Evolutionary conservation across 73 alveolate species (phyloP), one percentile per base, ranked within the genome.

Genomic region (Paramecium tetraurelia): DNA sequence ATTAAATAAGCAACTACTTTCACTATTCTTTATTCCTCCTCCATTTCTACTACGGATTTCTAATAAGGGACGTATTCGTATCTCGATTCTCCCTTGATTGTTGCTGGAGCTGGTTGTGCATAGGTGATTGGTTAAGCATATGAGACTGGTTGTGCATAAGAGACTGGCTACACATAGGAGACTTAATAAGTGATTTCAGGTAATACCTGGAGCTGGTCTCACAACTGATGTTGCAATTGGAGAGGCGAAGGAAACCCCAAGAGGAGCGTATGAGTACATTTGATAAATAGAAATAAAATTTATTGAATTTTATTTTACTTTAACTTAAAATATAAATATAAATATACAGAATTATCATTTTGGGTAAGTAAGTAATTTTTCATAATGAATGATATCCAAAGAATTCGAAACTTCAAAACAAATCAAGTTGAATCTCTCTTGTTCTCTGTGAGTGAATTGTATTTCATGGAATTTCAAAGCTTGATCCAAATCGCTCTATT

Each of bases 1-100:
- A 10, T 36, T 5, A 36, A 1, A 44, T 44, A 4, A 35, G 24
- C 8, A 24, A 18, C 33, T 80, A 80, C 90, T 35, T 80, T 40
- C 7, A 80, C 94, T 24, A 44, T 5, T 89, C 94, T 89, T 24
- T 44, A 58, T 77, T 70, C 94, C 16, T 77, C 94, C 43, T 89
- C 94, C 85, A 70, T 20, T 71, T 89, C 94, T 0, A 89, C 87
- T 14, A 89, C 59, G 4, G 94, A 43, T 31, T 71, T 89, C 57
- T 89, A 77, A 41, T 89, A 89, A 4, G 94, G 94, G 22, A 70
- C 76, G 20, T 89, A 89, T 71, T 89, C 94, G 5, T 41, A 40
- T 89, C 94, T 89, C 6, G 92, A 70, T 29, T 89, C 94, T 21
- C 94, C 94, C 46, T 71, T 89, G 36, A 89, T 75, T 33, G 87